phyloP scores from a whole-genome alignment of 2,329 filamentous ascomycete genomes.

The Diplocarpon rosae region DNA sequence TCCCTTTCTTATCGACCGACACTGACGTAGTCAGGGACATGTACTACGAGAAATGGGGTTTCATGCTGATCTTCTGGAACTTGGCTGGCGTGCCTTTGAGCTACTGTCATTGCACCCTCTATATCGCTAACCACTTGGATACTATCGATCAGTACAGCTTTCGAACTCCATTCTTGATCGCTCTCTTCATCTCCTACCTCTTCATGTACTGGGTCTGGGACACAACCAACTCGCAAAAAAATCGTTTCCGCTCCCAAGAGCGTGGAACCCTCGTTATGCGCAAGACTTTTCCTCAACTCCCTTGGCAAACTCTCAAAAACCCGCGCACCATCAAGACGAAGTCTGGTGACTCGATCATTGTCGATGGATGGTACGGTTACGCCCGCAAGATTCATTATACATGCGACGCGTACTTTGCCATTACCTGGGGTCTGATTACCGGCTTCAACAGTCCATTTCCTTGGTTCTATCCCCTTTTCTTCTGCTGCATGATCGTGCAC shows the following conservation, averaged over 20 bases:
- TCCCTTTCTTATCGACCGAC: not conserved
- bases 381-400: conserved; percentile 76
- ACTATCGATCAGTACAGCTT: conserved; percentile 65
- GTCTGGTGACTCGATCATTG: conserved; percentile 65
- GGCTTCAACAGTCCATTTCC: conserved; percentile 74
- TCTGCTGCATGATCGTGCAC: conserved; percentile 68
- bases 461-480: conserved; percentile 84
- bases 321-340: conserved; percentile 66
- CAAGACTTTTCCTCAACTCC: conserved; percentile 81
- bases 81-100: conserved; percentile 80
- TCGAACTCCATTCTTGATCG: conserved; percentile 55
- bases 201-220: conserved; percentile 90
- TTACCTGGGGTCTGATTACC: conserved; percentile 71
- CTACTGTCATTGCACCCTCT: conserved; percentile 90
- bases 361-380: conserved; percentile 77
- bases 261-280: conserved; percentile 59
- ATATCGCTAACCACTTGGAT: conserved; percentile 62
- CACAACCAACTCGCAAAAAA: conserved; percentile 87
- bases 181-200: conserved; percentile 61
- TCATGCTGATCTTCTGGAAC: conserved; percentile 98
- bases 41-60: conserved; percentile 95
- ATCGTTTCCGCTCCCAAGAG: conserved; percentile 75
- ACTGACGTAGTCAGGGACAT: conserved; percentile 53
- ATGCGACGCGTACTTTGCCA: conserved; percentile 67
- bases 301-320: conserved; percentile 74